These are phyloP conservation scores for Pythium apleroticum DNA, from an alignment of 352 stramenopile species.

Conservation along the genomic window DNA sequence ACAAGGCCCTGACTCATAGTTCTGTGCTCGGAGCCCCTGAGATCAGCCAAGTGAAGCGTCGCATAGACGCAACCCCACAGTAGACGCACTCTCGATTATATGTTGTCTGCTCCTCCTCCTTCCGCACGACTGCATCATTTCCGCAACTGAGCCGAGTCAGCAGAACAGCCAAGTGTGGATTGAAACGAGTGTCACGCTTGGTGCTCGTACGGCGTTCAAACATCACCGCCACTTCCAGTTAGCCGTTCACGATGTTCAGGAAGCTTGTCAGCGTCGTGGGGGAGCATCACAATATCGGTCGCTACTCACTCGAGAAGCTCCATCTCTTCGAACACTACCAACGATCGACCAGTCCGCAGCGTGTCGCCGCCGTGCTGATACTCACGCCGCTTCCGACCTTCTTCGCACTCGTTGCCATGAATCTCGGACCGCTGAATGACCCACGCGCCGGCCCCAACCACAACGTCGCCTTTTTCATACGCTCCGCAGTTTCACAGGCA, in stretches of 20 bases:
- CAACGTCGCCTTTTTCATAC: conserved; percentile 1
- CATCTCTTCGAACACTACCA: conserved; percentile 18
- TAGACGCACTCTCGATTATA: no score
- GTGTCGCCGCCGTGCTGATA: conserved; percentile 8
- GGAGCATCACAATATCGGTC: conserved; percentile 5
- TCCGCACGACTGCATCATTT: no score
- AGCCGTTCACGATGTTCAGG: background rate
- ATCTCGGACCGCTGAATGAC: conserved; percentile 3
- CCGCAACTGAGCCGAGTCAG: no score
- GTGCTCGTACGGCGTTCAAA: no score
- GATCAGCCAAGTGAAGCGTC: no score
- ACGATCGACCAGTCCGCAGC: background rate
- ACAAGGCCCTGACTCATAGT: no score
- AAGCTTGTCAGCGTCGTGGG: background rate
- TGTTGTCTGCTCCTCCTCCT: no score
- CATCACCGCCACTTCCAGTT: no score
- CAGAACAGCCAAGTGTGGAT: no score
- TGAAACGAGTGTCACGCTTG: no score
- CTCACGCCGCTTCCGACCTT: background rate
- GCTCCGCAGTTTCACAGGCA: background rate
- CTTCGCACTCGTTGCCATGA: background rate
- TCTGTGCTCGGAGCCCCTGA: no score
- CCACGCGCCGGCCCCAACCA: background rate
- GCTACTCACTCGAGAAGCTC: conserved; percentile 22
- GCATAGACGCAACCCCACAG: no score